A percentile compares a stretch with the other conserved stretches of the same genome.
phyloP scores from a whole-genome alignment of 2,329 filamentous ascomycete species.

The Polytolypa hystricis region DNA sequence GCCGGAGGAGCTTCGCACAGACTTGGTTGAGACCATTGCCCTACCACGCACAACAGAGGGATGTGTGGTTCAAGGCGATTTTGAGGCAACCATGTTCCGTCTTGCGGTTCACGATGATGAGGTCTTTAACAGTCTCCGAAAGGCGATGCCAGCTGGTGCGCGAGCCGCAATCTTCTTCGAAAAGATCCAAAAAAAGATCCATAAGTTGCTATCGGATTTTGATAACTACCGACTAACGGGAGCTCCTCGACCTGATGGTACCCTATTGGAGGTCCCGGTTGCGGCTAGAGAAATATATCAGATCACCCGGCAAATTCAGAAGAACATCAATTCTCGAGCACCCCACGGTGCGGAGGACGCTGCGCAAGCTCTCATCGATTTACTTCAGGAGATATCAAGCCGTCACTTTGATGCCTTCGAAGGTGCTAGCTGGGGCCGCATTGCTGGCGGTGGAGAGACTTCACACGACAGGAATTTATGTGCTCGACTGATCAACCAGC shows the following conservation, averaged over 20 bases:
- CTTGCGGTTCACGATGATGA: slow-evolving; percentile 34
- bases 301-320: slow-evolving; percentile 21
- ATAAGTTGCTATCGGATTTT: slow-evolving; percentile 27
- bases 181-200: slow-evolving; percentile 28
- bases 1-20: slow-evolving; percentile 31
- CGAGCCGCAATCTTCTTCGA: slow-evolving; percentile 35
- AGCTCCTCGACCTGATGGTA: slow-evolving; percentile 13
- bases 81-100: slow-evolving; percentile 35
- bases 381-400: slow-evolving; percentile 27
- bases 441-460: slow-evolving; percentile 25
- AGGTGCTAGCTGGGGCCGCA: slow-evolving; percentile 24
- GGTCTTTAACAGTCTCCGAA: slow-evolving; percentile 32
- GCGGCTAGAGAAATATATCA: slow-evolving; percentile 23
- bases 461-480: slow-evolving; percentile 34
- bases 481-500: slow-evolving; percentile 28
- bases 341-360: slow-evolving; percentile 29
- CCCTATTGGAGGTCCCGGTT: slow-evolving; percentile 18
- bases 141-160: slow-evolving; percentile 30
- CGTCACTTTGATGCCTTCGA: slow-evolving; percentile 31
- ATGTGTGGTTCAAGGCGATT: slow-evolving; percentile 34
- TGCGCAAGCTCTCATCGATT: slow-evolving; percentile 25
- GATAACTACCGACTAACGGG: slow-evolving; percentile 29
- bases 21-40: slow-evolving; percentile 26
- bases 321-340: slow-evolving; percentile 23
- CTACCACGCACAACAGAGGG: slow-evolving; percentile 27